Conservation (phyloP, 2,329 filamentous ascomycete species). For the Graphiopsis chlorocephala region DNA sequence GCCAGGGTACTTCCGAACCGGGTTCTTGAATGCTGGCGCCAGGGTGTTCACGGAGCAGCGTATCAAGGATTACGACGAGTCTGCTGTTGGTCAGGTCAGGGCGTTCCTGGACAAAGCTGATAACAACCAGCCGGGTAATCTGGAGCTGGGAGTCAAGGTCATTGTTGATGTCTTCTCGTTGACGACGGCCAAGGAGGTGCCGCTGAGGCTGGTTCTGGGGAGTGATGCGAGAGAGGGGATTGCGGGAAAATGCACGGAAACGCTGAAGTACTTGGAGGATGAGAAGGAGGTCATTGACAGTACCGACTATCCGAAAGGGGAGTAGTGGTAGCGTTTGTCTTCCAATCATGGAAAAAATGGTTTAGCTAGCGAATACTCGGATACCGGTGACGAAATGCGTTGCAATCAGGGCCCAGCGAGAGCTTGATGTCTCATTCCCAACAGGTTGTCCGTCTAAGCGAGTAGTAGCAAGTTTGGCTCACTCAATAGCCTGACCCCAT, state of each 20-base stretch:
- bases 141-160: conserved; percentile 51
- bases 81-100: conserved; percentile 35
- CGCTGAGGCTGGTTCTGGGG: conserved; percentile 55
- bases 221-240: conserved; percentile 42
- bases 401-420: not conserved
- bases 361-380: not conserved
- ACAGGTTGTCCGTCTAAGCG: too few species aligned
- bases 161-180: conserved; percentile 56
- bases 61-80: conserved; percentile 34
- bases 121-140: conserved; percentile 55
- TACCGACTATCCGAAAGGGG: conserved; percentile 19
- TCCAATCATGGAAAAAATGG: not conserved
- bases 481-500: too few species aligned
- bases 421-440: not conserved
- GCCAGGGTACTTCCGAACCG: conserved; percentile 55
- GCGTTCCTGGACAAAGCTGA: conserved; percentile 38
- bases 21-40: conserved; percentile 41
- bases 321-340: not conserved
- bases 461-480: too few species aligned
- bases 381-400: not conserved
- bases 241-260: conserved; percentile 44
- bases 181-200: conserved; percentile 50
- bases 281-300: conserved; percentile 47
- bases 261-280: conserved; percentile 46
- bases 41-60: conserved; percentile 17